Base-by-base conservation (phyloP, 2,329 filamentous ascomycete genomes). In the Nannizziopsis barbatae region DNA sequence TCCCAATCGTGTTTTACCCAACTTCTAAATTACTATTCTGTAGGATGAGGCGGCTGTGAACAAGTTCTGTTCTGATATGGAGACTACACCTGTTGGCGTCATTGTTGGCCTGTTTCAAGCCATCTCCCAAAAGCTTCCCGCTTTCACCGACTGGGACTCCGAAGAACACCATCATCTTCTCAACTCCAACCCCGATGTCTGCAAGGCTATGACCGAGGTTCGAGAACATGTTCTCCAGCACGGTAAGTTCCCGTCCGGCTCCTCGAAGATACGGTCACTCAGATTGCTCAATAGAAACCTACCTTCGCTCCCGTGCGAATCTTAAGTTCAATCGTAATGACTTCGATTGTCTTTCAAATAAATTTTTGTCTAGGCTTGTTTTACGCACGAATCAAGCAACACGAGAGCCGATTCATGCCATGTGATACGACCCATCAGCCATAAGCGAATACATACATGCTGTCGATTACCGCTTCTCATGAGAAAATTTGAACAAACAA, bases 1-100 rank as follows among this genome's bases (percentile, higher is more conserved):
- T 11, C 12, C 27, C 17, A 36, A 15, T 31, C 15, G n/a, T 5
- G 15, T 7, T 31, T 9, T 7, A 6, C 20, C 18, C 11, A 18
- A 30, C 33, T 27, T 47, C 49, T 47, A 14, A 51, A 9, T 18
- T 14, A 39, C 9, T 35, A 12, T 3, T 14, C 37, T 38, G 2
- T 31, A 68, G 66, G 89, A 95, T 64, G 77, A 84, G 47, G 75
- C 77, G 43, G 84, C 84, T 4, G 89, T 95, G 53, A 81, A 90
- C 62, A 95, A 94, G 71, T 96, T 96, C 75, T 95, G 89, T 74
- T 79, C 74, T 50, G 90, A 96, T 63, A 96, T 96, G 90, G 90
- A 96, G 72, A 86, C 84, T 8, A 94, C 85, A 6, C 90, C 90
- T 0, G 89, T 96, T 37, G 90, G 90, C 59, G 90, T 96, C 59